These are phyloP conservation scores for Apiotrichum montevideense DNA, from an alignment of 1,284 basidiomycete species.

Conservation along the genomic window DNA sequence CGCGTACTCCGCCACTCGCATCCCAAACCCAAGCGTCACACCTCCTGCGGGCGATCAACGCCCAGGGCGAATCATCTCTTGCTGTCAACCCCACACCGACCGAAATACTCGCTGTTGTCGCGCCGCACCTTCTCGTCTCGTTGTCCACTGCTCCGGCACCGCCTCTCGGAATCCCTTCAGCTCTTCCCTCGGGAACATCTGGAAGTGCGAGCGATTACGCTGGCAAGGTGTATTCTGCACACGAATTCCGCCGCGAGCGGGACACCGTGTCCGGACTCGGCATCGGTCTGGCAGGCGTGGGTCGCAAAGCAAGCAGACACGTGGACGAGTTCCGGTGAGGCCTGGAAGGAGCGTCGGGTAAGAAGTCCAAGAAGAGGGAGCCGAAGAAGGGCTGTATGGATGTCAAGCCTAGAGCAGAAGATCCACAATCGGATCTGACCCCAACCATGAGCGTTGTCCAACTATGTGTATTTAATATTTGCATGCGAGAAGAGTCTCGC, in stretches of 20 bases:
- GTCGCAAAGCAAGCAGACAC: conserved; percentile 18
- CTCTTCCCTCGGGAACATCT: not conserved
- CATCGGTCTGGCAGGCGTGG: conserved; percentile 10
- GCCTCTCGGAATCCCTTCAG: conserved; percentile 13
- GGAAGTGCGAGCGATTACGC: conserved; percentile 16
- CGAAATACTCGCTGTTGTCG: conserved; percentile 10
- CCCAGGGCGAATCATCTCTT: not conserved
- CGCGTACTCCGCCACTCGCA: not conserved
- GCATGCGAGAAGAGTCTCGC: too few relatives aligned
- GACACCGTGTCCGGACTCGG: conserved; percentile 15
- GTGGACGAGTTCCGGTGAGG: conserved; percentile 15
- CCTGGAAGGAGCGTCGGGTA: too few relatives aligned
- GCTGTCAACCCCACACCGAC: conserved; percentile 2
- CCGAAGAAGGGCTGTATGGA: too few relatives aligned
- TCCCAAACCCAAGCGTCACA: not conserved
- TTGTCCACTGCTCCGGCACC: conserved; percentile 8
- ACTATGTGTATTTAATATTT: too few relatives aligned
- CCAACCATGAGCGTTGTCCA: too few relatives aligned
- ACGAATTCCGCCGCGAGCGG: conserved; percentile 19
- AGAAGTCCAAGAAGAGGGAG: too few relatives aligned
- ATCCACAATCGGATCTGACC: too few relatives aligned
- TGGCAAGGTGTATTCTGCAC: conserved; percentile 21
- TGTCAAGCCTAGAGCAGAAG: too few relatives aligned
- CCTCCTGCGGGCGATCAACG: conserved; percentile 7
- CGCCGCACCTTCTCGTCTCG: conserved; percentile 9